phyloP scores from a whole-genome alignment of 2,329 filamentous ascomycete species.

The Penicillium rolfsii region DNA sequence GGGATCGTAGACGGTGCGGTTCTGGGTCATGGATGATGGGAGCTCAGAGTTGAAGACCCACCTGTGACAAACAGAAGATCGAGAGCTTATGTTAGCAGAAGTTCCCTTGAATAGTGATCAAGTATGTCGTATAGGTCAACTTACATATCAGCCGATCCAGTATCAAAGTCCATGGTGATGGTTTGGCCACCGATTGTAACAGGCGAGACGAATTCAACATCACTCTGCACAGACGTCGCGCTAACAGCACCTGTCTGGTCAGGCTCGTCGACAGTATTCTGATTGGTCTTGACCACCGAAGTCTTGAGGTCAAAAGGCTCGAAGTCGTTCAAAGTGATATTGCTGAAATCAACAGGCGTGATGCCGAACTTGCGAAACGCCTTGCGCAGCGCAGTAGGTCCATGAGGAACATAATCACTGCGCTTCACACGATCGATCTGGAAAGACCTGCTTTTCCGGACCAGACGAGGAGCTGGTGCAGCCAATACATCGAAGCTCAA shows the following conservation, averaged over 20 bases:
- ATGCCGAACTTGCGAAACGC: slow-evolving; percentile 71
- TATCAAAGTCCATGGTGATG: slow-evolving; percentile 72
- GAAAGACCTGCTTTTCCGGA: slow-evolving; percentile 55
- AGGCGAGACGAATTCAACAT: slow-evolving; percentile 70
- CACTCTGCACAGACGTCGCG: slow-evolving; percentile 66
- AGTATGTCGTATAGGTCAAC: slow-evolving; percentile 25
- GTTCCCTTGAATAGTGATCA: too few species aligned
- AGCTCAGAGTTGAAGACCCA: slow-evolving; percentile 72
- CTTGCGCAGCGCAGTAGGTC: slow-evolving; percentile 65
- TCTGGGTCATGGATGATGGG: slow-evolving; percentile 45
- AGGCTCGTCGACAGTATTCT: slow-evolving; percentile 24
- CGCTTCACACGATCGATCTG: slow-evolving; percentile 63
- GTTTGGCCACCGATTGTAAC: slow-evolving; percentile 71
- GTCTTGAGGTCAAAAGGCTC: slow-evolving; percentile 35
- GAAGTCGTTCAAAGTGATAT: slow-evolving; percentile 41
- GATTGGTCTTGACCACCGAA: slow-evolving; percentile 25
- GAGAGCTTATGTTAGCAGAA: too few species aligned
- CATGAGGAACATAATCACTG: slow-evolving; percentile 60
- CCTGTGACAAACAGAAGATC: slow-evolving; percentile 38
- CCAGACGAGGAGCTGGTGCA: slow-evolving; percentile 34
- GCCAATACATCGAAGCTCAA: slow-evolving; percentile 40
- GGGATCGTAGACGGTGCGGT: slow-evolving; percentile 61
- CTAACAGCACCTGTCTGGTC: slow-evolving; percentile 60
- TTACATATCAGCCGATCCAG: slow-evolving; percentile 72
- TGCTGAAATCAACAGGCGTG: slow-evolving; percentile 47